Base-by-base conservation (phyloP, 768 basidiomycete species). In the Mycena vulgaris region DNA sequence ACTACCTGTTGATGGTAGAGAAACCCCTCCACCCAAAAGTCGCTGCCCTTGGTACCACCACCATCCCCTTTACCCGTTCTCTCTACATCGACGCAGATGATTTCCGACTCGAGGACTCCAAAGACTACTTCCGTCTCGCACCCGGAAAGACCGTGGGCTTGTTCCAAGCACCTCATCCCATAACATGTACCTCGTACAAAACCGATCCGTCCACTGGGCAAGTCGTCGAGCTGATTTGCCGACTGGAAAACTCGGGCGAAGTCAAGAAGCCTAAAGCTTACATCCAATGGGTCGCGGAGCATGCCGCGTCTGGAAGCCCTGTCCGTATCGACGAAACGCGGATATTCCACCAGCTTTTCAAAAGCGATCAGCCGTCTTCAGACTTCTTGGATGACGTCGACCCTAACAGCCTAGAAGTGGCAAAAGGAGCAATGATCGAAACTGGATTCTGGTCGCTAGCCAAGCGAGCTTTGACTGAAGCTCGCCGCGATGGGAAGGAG, bases 81-180 rank as follows among this genome's bases (percentile, higher is more conserved):
- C 85, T 99, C 66, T 98, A 94, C 82, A 98, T 99, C 77, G 97
- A 99, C 71, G 85, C 86, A 31, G 93, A 95, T 68, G 98, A 99
- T 81, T 99, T 99, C 87, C 88, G 98, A 60, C 82, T 93, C 39
- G 89, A 94, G 73, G 96, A 97, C 77, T 94, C 95, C 27, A 92
- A 92, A 70, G 97, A 99, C 78, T 99, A 98, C 82, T 99, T 97
- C 90, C 92, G 98, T 47, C 92, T 99, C 52, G 95, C 97, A 19
- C 98, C 98, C 9, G 97, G 97, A 52, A 98, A 98, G 85, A 95
- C 96, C 0, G 98, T 99, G 48, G 98, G 98, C 19, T 84, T 99
- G 30, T 97, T 98, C 87, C 93, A 96, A 78, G 96, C 92, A 19
- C 96, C 96, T 3, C 83, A 91, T 80, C 95, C 97, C 10, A 93